phyloP scores from a whole-genome alignment of 23 red algal genomes.

The Gracilaria vermiculophylla region DNA sequence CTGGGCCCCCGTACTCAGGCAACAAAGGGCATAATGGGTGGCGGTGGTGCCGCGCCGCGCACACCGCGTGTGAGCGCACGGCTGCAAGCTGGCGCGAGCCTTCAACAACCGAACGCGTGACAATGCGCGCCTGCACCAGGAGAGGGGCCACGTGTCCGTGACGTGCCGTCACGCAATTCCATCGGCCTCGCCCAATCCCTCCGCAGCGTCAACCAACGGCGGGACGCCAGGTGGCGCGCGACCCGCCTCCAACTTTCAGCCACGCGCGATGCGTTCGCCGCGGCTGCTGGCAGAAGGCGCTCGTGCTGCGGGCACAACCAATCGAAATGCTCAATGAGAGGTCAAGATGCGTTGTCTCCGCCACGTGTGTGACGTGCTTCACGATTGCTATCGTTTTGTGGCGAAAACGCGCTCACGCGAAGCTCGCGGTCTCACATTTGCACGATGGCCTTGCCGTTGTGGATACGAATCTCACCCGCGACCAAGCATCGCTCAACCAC shows the following conservation, averaged over 20 bases:
- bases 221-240: background rate
- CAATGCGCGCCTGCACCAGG: background rate
- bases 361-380: background rate
- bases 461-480: background rate
- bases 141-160: background rate
- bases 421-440: background rate
- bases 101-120: background rate
- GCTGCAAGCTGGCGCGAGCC: background rate
- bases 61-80: background rate
- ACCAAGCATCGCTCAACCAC: background rate
- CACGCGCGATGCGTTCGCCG: background rate
- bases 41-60: too few species aligned
- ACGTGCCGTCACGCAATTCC: background rate
- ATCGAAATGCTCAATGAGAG: slow-evolving; percentile 3
- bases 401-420: background rate
- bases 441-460: background rate
- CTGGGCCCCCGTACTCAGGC: background rate
- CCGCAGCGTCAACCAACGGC: background rate
- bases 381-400: background rate
- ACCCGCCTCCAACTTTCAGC: background rate
- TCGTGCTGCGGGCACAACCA: background rate
- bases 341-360: background rate
- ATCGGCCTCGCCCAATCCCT: background rate
- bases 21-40: background rate
- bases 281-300: background rate